Evolutionary conservation across 2,329 filamentous ascomycete genomes (phyloP), one percentile per base, ranked within the genome.

Genomic region (Colletotrichum spaethianum): DNA sequence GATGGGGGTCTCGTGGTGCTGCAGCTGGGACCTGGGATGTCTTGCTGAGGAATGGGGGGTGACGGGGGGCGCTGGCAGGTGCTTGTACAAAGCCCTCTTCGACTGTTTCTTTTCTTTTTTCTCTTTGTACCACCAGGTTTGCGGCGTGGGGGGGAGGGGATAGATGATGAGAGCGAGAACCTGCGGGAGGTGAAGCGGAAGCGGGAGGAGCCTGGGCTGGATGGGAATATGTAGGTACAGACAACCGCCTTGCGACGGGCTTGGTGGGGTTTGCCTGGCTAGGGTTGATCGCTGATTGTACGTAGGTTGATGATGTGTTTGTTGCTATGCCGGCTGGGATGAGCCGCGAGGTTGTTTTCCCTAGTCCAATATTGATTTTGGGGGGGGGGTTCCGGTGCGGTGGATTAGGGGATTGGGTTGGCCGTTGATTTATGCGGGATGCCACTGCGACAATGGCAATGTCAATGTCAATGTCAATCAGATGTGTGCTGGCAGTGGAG

Each of bases 21-120:
- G 64, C 64, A 72, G 52, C 69, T 57, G 64, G 69, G 69, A 72
- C 69, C 69, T 67, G 57, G 69, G 69, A 72, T 72, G 69, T 72
- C 69, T 72, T 72, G 69, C 69, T 68, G 64, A 68, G 69, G 69
- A 72, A 72, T 72, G 69, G 60, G 66, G 67, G 44, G 44, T 50
- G 67, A 31, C 18, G 40, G 38, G 18, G 62, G 42, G 56, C 40
- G 26, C 20, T 11, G 18, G 59, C 33, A 18, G 62, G 20, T 46
- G 31, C 38, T 46, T 40, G 40, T 38, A 61, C 44, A 48, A 61
- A 50, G 33, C 18, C 48, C 48, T 65, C 36, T 38, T 68, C 20
- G 38, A 33, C 6, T 59, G 28, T 20, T 61, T 38, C 40, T 28
- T 48, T 42, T 61, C 31, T 23, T 66, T 28, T 16, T 53, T 50